Evolutionary conservation across 768 basidiomycete species (phyloP).

Genomic region (Suillus hirtellus): DNA sequence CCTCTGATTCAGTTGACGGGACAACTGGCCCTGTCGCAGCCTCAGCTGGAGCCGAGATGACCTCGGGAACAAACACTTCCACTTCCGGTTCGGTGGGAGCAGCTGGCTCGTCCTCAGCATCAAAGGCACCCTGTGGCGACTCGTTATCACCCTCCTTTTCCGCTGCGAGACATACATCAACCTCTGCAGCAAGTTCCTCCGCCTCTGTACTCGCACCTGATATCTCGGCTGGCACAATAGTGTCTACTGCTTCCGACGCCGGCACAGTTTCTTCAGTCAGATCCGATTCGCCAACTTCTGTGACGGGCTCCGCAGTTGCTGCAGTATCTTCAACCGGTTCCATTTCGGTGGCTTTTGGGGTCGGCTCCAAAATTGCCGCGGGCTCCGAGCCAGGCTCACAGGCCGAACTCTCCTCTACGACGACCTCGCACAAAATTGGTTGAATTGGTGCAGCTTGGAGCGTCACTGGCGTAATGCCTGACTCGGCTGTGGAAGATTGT

Average conservation of each 20-base stretch:
- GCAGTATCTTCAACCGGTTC: not conserved
- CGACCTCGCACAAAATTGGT: not conserved
- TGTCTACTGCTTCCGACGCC: not conserved
- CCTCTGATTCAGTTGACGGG: not conserved
- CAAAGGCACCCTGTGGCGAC: not conserved
- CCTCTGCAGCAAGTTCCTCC: not conserved
- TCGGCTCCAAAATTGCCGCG: not conserved
- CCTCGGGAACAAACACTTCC: slow-evolving; percentile 1
- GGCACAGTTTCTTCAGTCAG: not conserved
- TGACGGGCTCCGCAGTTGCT: not conserved
- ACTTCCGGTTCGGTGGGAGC: slow-evolving; percentile 3
- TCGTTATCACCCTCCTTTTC: slow-evolving; percentile 4
- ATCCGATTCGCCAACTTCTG: slow-evolving; percentile 1
- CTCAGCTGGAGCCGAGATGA: not conserved
- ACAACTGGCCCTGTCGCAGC: not conserved
- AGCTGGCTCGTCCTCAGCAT: not conserved
- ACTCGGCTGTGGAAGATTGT: not conserved
- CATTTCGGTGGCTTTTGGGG: not conserved
- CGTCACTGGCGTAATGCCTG: not conserved
- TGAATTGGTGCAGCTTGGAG: not conserved
- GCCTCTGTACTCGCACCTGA: not conserved
- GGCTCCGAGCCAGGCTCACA: not conserved
- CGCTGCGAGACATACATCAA: not conserved
- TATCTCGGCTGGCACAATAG: not conserved
- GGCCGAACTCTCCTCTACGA: not conserved